Percentiles rank a stretch among this genome's conserved stretches.
Conservation (phyloP, 805 yeast species). For the Candida broadrunensis region DNA sequence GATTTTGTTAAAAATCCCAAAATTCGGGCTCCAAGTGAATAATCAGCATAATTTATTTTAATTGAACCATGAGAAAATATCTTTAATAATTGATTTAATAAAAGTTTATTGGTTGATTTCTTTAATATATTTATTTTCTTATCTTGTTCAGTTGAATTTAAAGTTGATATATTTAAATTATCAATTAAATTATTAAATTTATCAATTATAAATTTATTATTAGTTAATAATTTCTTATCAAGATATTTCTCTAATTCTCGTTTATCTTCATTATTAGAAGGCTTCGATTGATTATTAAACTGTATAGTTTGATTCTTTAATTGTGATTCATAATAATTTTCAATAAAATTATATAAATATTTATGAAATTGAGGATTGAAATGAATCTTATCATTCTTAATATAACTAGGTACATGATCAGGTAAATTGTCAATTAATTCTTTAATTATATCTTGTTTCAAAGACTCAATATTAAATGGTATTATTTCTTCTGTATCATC, state of each 20-base stretch:
- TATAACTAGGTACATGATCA: constrained; percentile 24
- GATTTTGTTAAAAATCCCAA: constrained; percentile 36
- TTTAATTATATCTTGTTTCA: constrained; percentile 15
- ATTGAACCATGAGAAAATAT: constrained; percentile 29
- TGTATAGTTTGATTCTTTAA: constrained; percentile 3
- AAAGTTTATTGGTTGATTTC: constrained; percentile 17
- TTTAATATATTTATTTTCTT: neutral
- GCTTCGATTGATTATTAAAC: neutral
- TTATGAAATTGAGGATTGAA: constrained; percentile 38
- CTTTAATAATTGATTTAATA: constrained; percentile 28
- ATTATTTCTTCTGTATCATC: constrained; percentile 13
- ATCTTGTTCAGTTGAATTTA: constrained; percentile 4
- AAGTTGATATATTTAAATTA: constrained; percentile 12
- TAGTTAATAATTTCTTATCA: constrained; percentile 15
- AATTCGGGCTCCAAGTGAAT: constrained; percentile 34
- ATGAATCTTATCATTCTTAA: constrained; percentile 31
- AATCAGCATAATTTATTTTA: constrained; percentile 40
- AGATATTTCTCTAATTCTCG: constrained; percentile 20
- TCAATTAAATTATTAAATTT: constrained; percentile 26
- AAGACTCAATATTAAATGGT: constrained; percentile 6
- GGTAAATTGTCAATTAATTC: constrained; percentile 23
- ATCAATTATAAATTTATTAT: constrained; percentile 20
- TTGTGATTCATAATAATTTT: constrained; percentile 17
- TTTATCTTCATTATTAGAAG: constrained; percentile 13
- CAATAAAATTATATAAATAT: constrained; percentile 30